Base-by-base conservation (phyloP, 805 yeast genomes). In the Sugiyamaella valdiviana region DNA sequence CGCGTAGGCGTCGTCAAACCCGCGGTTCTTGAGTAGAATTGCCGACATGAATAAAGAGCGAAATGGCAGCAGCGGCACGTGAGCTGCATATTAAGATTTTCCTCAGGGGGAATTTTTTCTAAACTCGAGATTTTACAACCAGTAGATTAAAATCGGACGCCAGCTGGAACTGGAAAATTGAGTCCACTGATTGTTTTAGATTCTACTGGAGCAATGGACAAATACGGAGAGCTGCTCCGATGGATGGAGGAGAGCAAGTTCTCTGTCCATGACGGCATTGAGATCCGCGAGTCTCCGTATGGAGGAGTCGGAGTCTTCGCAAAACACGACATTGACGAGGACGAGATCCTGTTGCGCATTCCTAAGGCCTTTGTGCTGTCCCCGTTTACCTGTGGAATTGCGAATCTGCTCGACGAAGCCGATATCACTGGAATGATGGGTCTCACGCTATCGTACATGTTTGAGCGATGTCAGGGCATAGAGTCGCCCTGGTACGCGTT, bases 261-360 rank as follows among this genome's bases (percentile, higher is more conserved):
- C 1, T 73, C 70, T 51, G 78, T 87, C 76, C 73, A 78, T 50
- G 63, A 73, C 5, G 73, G 70, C 1, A 60, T 83, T 9, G 69
- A 70, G 36, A 63, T 83, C 1, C 69, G 64, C 32, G 51, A 56
- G n/a, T 78, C 87, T 0, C 55, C 64, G 2, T 51, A 68, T 2
- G 88, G 86, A 2, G 95, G 95, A 0, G 54, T 78, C 2, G 95
- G 95, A 5, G 91, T 88, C 0, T 84, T 83, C 61, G 82, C 85
- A 5, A 66, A 61, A 5, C 48, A 57, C 23, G 70, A 70, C 23
- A 57, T 78, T 7, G 64, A 61, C 6, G 61, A 61, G 29, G 72
- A 63, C 36, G 64, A 67, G 0, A 62, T 62, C 9, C 57, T 70
- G 16, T 53, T 63, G 14, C 48, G 53, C 15, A 59, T 69, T 7